Conservation (phyloP, 345 rosid genomes). For the Cochlearia excelsa region DNA sequence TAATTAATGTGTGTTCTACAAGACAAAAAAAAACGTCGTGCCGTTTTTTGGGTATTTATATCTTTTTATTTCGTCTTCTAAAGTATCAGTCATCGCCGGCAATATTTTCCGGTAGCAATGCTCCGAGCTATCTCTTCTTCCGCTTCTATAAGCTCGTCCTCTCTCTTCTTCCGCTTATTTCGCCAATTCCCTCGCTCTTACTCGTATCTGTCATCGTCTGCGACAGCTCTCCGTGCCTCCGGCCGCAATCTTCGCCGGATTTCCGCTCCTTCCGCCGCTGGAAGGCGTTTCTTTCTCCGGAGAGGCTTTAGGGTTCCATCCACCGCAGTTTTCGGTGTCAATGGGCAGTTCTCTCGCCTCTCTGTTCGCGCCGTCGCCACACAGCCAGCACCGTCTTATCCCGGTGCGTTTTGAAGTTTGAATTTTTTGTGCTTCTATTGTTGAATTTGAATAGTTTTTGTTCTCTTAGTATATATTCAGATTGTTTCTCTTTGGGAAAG, state of each 20-base stretch:
- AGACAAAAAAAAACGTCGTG: too few species aligned
- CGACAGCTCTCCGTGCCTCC: slow-evolving; percentile 22
- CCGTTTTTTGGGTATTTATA: too few species aligned
- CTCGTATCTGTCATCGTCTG: slow-evolving; percentile 27
- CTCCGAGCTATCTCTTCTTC: slow-evolving; percentile 48
- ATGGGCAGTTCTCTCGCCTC: slow-evolving; percentile 47
- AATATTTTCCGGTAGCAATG: slow-evolving; percentile 36
- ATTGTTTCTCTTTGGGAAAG: too few species aligned
- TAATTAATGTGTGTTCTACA: too few species aligned
- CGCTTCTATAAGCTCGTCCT: slow-evolving; percentile 38
- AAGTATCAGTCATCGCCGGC: slow-evolving; percentile 18
- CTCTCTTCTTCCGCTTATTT: slow-evolving; percentile 39
- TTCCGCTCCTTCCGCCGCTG: slow-evolving; percentile 36
- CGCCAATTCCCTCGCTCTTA: slow-evolving; percentile 35
- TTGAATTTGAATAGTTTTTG: background rate
- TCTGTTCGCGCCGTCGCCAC: slow-evolving; percentile 56
- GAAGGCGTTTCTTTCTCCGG: slow-evolving; percentile 20
- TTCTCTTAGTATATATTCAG: background rate
- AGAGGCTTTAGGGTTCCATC: slow-evolving; percentile 25
- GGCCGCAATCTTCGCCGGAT: slow-evolving; percentile 36
- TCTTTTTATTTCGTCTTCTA: too few species aligned
- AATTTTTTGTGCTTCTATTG: background rate
- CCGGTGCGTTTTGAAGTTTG: slow-evolving; percentile 1
- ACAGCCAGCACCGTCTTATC: slow-evolving; percentile 38
- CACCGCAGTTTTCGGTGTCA: background rate